Evolutionary conservation across 345 rosid genomes (phyloP), one percentile per base, ranked within the genome.

Genomic region (Salix suchowensis): DNA sequence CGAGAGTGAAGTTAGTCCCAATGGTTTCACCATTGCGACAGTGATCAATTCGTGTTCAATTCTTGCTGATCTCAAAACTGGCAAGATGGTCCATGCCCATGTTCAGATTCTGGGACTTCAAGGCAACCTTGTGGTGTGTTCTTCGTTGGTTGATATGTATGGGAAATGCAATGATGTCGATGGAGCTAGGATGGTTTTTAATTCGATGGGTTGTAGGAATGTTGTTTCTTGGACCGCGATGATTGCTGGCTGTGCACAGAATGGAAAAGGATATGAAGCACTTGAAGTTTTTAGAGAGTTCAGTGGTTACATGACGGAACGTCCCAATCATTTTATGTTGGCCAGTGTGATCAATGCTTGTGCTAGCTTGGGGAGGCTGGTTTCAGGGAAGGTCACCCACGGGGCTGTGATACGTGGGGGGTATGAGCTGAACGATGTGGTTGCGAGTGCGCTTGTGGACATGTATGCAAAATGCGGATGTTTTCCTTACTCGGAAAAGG

Each of bases 131-230:
- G 97, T 91, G 79, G 91, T 89, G 39, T 87, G 85, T 55, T 89
- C 97, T 76, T 88, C 98, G 13, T 92, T 92, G 76, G 83, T 94
- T 76, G 91, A 91, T 73, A 94, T 94, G 97, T 94, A 92, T 67
- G 98, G 98, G 60, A 90, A 94, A 84, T 92, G 97, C 84, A 92
- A 90, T 42, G 91, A 88, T 21, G 86, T 88, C 28, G 89, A 86
- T 44, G 78, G 84, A 0, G 92, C 97, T 24, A 85, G 89, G 79
- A 80, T 76, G 86, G 92, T 91, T 84, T 94, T 92, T 42, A 81
- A 92, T 80, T 78, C 73, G 6, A 94, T 91, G 94, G 74, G 48
- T 30, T 78, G 8, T 78, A 88, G 83, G 82, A 91, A 92, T 73
- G 78, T 94, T 74, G 90, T 94, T 74, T 84, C 93, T 37, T 92